Base-by-base conservation (phyloP, 2,329 filamentous ascomycete genomes). In the Colletotrichum gloeosporioides region DNA sequence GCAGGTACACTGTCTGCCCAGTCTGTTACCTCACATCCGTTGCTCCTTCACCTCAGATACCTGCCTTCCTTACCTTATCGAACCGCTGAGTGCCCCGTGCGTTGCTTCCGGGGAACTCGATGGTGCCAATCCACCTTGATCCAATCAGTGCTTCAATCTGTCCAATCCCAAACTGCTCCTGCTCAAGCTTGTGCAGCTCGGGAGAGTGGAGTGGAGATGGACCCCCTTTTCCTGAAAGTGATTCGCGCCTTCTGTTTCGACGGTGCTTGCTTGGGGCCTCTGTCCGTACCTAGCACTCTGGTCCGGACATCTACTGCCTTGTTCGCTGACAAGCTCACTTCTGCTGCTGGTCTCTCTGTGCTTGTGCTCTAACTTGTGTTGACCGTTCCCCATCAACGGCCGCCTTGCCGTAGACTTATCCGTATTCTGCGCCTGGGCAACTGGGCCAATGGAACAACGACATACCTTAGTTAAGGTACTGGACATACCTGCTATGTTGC, bases 151-250 rank as follows among this genome's bases (percentile, higher is more conserved):
- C 53, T 39, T 34, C 36, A 53, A 27, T 39, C 29, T 59, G 31
- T 36, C 55, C 69, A 55, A 67, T 73, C 25, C 64, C n/a, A 57
- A 75, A 36, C 29, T 25, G 18, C 39, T 73, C 32, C 36, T 44
- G 22, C 32, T 27, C 63, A 59, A 71, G 70, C 73, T 65, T 44
- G 64, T 73, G 73, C 73, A 64, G 57, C 62, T 63, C 49, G 70
- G 70, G 69, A 76, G 32, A 76, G 65, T 76, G 59, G 70, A 73
- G 73, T 76, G 70, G 73, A n/a, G 70, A 61, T 69, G 49, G 73
- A 65, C 44, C 73, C 73, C 70, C 70, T 73, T 76, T 76, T 73
- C 39, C 73, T 16, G 18, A 36, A 39, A 73, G 59, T 73, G 73
- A 73, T 65, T 76, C 53, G 64, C 70, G 70, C 70, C 70, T 25